Evolutionary conservation across 352 stramenopile species (phyloP).

Genomic region (Blastocystis sp.): DNA sequence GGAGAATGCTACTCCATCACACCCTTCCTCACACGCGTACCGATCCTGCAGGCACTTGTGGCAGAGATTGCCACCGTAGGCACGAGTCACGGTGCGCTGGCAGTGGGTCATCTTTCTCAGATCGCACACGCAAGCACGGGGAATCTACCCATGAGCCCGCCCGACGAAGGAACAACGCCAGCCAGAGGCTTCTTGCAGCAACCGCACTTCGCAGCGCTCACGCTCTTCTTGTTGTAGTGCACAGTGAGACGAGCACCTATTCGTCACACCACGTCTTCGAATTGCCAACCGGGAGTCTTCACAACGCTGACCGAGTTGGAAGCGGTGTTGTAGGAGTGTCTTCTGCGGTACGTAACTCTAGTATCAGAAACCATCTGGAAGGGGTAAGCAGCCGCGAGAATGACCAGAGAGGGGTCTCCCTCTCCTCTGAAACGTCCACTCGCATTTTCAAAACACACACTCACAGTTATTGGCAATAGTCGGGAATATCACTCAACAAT

Average conservation of each 20-base stretch:
- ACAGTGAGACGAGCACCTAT: slow-evolving; percentile 84
- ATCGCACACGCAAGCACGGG: slow-evolving; percentile 73
- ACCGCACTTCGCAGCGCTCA: slow-evolving; percentile 88
- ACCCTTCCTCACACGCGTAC: slow-evolving; percentile 48
- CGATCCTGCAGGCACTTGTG: slow-evolving; percentile 86
- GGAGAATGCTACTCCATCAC: slow-evolving; percentile 81
- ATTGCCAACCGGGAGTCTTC: slow-evolving; percentile 87
- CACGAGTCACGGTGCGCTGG: slow-evolving; percentile 89
- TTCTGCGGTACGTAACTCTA: slow-evolving; percentile 88
- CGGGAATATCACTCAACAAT: too few relatives aligned
- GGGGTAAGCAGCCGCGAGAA: too few relatives aligned
- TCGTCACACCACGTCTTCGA: background rate
- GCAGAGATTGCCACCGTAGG: slow-evolving; percentile 91
- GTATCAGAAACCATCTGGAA: slow-evolving; percentile 85
- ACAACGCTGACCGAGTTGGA: slow-evolving; percentile 88
- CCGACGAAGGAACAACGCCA: background rate
- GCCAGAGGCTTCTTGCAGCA: slow-evolving; percentile 88
- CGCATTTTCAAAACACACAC: too few relatives aligned
- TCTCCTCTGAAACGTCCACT: too few relatives aligned
- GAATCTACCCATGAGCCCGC: slow-evolving; percentile 32
- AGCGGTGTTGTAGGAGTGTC: slow-evolving; percentile 92
- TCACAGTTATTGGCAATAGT: too few relatives aligned
- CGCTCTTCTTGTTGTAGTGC: slow-evolving; percentile 90
- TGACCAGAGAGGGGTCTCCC: too few relatives aligned
- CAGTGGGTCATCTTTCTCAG: slow-evolving; percentile 83